Evolutionary conservation across 176 grass and related monocot species (phyloP).

Genomic region (Bromus sterilis): DNA sequence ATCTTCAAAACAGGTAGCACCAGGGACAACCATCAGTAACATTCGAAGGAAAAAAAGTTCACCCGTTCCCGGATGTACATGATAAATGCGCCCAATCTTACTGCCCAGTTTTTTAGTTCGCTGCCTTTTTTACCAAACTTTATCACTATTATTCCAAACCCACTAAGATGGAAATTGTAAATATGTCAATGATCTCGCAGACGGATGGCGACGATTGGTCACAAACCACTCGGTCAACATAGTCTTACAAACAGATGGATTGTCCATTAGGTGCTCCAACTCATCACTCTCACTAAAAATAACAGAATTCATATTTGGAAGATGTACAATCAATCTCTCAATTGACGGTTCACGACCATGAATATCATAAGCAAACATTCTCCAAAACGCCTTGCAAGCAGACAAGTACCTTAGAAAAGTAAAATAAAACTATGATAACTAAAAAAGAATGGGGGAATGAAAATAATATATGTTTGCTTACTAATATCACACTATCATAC

Average conservation of each 20-base stretch:
- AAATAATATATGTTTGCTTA: no score
- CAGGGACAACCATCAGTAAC: not conserved
- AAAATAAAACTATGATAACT: not conserved
- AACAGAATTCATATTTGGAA: not conserved
- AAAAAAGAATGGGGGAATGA: no score
- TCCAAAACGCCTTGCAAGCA: not conserved
- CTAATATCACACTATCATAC: no score
- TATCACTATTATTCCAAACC: not conserved
- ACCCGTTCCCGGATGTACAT: not conserved
- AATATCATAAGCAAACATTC: not conserved
- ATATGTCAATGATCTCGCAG: not conserved
- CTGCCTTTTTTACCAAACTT: not conserved
- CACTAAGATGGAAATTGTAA: not conserved
- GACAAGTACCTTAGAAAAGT: not conserved
- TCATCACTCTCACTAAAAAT: not conserved
- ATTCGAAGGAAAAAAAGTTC: not conserved
- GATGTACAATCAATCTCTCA: not conserved
- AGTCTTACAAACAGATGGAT: rapidly evolving
- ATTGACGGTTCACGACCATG: not conserved
- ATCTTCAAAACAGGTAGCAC: not conserved
- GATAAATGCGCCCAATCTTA: not conserved
- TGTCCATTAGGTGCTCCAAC: not conserved
- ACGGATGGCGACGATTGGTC: rapidly evolving
- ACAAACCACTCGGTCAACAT: not conserved
- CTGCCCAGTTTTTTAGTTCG: not conserved